phyloP scores from a whole-genome alignment of 2,329 filamentous ascomycete genomes.

The Ilyonectria mors-panacis region DNA sequence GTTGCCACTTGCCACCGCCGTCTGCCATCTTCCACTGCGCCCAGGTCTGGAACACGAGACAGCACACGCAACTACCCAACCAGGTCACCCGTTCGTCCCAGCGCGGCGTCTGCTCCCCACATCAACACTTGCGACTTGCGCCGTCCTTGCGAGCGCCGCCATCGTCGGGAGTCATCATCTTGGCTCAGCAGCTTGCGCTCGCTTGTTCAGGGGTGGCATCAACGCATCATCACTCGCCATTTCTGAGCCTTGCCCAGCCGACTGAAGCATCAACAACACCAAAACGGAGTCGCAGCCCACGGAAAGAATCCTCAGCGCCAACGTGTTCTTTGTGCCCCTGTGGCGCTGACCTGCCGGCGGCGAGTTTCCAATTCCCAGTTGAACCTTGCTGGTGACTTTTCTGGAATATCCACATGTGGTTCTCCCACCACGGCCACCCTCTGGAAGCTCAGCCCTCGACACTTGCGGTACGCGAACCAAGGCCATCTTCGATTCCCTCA shows the following conservation, averaged over 20 bases:
- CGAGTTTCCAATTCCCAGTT: constrained; percentile 16
- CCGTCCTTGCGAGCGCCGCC: constrained; percentile 12
- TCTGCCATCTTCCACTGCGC: not conserved
- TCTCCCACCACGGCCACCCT: constrained; percentile 3
- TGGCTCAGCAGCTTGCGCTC: constrained; percentile 1
- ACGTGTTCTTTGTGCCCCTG: constrained; percentile 1
- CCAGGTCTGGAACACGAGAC: constrained; percentile 7
- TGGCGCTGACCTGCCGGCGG: not conserved
- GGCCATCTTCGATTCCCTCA: not conserved
- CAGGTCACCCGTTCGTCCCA: constrained; percentile 22
- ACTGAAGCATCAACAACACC: constrained; percentile 1
- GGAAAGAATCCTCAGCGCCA: not conserved
- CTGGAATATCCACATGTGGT: constrained; percentile 17
- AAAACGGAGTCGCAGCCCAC: not conserved
- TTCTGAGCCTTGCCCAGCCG: not conserved
- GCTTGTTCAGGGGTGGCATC: constrained; percentile 26
- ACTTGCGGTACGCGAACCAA: not conserved
- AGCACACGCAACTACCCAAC: constrained; percentile 10
- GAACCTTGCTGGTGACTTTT: constrained; percentile 24
- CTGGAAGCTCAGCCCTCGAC: not conserved
- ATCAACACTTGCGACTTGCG: constrained; percentile 15
- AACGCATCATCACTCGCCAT: constrained; percentile 12
- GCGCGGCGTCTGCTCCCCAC: constrained; percentile 15
- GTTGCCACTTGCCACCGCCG: not conserved
- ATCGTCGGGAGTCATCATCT: constrained; percentile 4